Base-by-base conservation (phyloP, 371 early-diverging fungal genomes). In the Mortierella sp. region DNA sequence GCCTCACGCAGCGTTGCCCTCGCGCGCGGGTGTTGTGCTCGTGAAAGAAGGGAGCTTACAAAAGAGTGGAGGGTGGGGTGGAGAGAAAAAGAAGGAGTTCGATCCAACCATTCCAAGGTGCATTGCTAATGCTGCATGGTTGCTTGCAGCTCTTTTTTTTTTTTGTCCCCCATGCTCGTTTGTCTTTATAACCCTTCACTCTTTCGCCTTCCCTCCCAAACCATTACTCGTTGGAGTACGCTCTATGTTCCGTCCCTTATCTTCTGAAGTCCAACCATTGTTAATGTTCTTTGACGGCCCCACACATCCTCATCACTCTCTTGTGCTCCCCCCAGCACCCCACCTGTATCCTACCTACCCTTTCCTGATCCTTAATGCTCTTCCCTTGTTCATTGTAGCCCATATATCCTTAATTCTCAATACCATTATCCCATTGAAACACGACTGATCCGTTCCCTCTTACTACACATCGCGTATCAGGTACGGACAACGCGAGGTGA, bases 1-100 rank as follows among this genome's bases (percentile, higher is more conserved):
- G 46, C 54, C 61, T 61, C 52, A 60, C 60, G 26, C n/a, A 49
- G 42, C 52, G 42, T 51, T 16, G 28, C 51, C 49, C 27, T 26
- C 27, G 31, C 61, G 19, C 53, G 61, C n/a, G n/a, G n/a, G n/a
- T n/a, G n/a, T n/a, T n/a, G n/a, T n/a, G n/a, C n/a, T n/a, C n/a
- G n/a, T n/a, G n/a, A n/a, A n/a, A n/a, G n/a, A n/a, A n/a, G n/a
- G n/a, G n/a, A n/a, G n/a, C n/a, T n/a, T n/a, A n/a, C n/a, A n/a
- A n/a, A n/a, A n/a, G n/a, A n/a, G n/a, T 7, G 26, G 49, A 48
- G 53, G 45, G 61, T 31, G 30, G 28, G 19, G 28, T 28, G 42
- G 51, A 59, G 5, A 10, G 39, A 39, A 45, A 19, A 42, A 45
- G 61, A 57, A 57, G 46, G 18, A 23, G n/a, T 30, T 31, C 30